Percentiles rank a stretch among this genome's conserved stretches.
Conservation (phyloP, 495 filamentous ascomycete genomes). For the Chaetomium fimeti region DNA sequence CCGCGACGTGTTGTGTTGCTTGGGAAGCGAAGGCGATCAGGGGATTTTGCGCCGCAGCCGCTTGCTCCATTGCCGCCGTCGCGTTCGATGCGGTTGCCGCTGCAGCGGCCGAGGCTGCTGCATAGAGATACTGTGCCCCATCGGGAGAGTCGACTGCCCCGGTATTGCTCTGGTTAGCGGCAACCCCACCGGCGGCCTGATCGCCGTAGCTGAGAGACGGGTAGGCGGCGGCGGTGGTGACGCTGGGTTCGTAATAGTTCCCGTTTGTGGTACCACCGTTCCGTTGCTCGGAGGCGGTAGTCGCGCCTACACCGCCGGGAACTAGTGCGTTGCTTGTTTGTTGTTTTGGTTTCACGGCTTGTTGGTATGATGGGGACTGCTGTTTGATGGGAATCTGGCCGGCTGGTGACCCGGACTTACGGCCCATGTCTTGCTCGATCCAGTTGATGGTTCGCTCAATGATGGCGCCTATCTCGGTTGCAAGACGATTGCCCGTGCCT, state of each 20-base stretch:
- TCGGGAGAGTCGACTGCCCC: conserved; percentile 25
- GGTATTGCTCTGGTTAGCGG: conserved; percentile 33
- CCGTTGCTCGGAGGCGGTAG: conserved; percentile 22
- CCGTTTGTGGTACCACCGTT: conserved; percentile 27
- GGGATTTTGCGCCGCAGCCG: conserved; percentile 28
- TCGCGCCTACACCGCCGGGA: background rate
- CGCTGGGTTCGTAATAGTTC: conserved; percentile 29
- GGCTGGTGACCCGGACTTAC: conserved; percentile 24
- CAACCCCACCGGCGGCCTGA: conserved; percentile 7
- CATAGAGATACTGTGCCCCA: conserved; percentile 28
- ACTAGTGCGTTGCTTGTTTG: background rate
- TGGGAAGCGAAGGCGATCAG: conserved; percentile 40
- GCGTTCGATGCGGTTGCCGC: conserved; percentile 18
- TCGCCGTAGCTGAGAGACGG: conserved; percentile 27
- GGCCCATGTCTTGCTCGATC: conserved; percentile 46
- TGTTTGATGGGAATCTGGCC: conserved; percentile 18
- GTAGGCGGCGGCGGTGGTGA: conserved; percentile 25
- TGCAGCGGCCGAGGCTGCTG: conserved; percentile 20
- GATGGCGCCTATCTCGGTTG: conserved; percentile 40
- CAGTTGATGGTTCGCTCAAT: conserved; percentile 45
- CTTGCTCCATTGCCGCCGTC: conserved; percentile 17
- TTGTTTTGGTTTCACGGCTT: conserved; percentile 11
- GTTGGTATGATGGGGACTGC: conserved; percentile 20
- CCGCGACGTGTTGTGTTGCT: conserved; percentile 37
- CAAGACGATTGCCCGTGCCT: conserved; percentile 40